Conservation (phyloP, 495 filamentous ascomycete species). For the Penicillium paxilli region DNA sequence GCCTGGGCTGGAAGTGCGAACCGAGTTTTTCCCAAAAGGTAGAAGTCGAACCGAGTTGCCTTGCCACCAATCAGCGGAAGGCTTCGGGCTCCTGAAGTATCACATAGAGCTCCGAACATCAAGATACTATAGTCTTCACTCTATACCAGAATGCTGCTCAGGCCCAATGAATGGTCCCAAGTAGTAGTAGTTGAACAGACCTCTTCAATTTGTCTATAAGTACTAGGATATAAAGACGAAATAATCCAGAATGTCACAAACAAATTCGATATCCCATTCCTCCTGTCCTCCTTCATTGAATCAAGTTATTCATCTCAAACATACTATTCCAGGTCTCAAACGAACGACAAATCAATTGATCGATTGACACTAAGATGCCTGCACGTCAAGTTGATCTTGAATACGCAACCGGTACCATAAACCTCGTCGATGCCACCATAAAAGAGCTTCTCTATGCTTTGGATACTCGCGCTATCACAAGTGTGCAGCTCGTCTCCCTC, state of each 20-base stretch:
- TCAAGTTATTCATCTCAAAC: too few relatives aligned
- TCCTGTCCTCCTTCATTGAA: too few relatives aligned
- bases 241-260: background rate
- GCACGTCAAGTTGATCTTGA: background rate
- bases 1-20: background rate
- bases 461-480: slow-evolving; percentile 33
- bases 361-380: background rate
- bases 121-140: background rate
- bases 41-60: background rate
- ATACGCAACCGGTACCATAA: background rate
- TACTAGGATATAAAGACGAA: background rate
- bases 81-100: background rate
- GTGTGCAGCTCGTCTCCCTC: slow-evolving; percentile 42
- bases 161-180: too few relatives aligned
- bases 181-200: too few relatives aligned
- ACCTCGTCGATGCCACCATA: slow-evolving; percentile 55
- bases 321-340: too few relatives aligned
- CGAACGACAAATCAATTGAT: background rate
- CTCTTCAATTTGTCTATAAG: too few relatives aligned
- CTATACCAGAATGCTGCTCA: too few relatives aligned
- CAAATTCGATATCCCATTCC: background rate
- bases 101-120: background rate
- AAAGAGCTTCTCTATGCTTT: slow-evolving; percentile 43
- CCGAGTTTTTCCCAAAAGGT: background rate
- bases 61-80: background rate